Evolutionary conservation across 352 stramenopile genomes (phyloP), one percentile per base, ranked within the genome.

Genomic region (Pythium rhizo-oryzae): DNA sequence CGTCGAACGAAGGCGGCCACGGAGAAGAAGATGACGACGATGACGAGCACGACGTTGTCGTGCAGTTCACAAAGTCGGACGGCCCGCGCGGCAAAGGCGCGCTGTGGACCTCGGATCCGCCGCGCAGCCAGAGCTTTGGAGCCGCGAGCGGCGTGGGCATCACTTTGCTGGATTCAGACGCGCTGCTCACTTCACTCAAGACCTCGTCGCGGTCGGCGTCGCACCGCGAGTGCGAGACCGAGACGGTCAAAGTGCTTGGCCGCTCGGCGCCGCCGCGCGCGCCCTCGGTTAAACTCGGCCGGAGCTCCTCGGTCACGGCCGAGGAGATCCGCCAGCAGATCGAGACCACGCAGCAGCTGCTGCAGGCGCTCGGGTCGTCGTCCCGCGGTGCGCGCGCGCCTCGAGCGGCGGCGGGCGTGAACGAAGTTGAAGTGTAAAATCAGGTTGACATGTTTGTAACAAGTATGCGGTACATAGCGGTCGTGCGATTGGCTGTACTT

Each of bases 311-410:
- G 7, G 37, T 24, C 1, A 21, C 72, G 24, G 72, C 59, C 50
- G 71, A 82, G 16, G 78, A 89, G 50, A 74, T 94, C 13, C 80
- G 90, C 23, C 71, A 75, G 46, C 76, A 84, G 53, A 86, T 93
- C 60, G 82, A 84, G 46, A 76, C 75, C 28, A 93, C 86, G 19
- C 86, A 91, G 70, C 74, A 90, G 46, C 65, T 92, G 37, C 74
- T 94, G 16, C 78, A 75, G 21, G 65, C 82, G 59, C 83, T 91
- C 35, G 59, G 81, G 84, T 47, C 67, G 71, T 46, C 18, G 69
- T 41, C 18, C 39, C 23, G 41, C 21, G 39, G 53, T 18, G 37
- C 11, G 15, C 16, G 47, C n/a, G 24, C 50, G 2, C 59, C 15
- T 18, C n/a, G n/a, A n/a, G 44, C 19, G 25, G 28, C 28, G 28